phyloP scores from a whole-genome alignment of 106 monocot species.

The Phalaenopsis equestris region DNA sequence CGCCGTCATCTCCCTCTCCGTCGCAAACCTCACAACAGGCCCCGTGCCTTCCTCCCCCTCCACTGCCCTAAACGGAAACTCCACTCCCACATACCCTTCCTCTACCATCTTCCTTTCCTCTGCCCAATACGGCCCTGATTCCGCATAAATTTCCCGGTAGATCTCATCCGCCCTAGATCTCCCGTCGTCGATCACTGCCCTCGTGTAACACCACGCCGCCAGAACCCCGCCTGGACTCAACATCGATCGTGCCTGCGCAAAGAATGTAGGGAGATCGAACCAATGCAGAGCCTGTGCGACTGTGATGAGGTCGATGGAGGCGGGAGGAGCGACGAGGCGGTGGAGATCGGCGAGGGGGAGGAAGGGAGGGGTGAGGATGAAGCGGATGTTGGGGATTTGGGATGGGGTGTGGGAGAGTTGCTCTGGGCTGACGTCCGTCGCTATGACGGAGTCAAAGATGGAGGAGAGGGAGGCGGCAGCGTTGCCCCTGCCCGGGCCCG shows the following conservation, averaged over 20 bases:
- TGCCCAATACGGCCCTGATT: conserved; percentile 46
- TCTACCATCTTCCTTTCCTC: conserved; percentile 29
- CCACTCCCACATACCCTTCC: conserved; percentile 33
- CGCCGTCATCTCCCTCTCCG: conserved; percentile 37
- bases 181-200: conserved; percentile 18
- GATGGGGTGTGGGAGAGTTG: conserved; percentile 42
- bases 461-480: conserved; percentile 28
- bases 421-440: conserved; percentile 54
- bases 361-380: conserved; percentile 35
- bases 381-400: conserved; percentile 47
- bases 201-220: conserved; percentile 75
- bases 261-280: conserved; percentile 68
- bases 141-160: conserved; percentile 22
- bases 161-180: conserved; percentile 31
- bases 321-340: conserved; percentile 20
- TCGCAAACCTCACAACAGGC: conserved; percentile 44
- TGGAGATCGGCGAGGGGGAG: conserved; percentile 22
- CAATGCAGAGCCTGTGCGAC: conserved; percentile 87
- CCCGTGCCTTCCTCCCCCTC: conserved; percentile 53
- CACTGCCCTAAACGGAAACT: conserved; percentile 66
- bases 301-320: conserved; percentile 64
- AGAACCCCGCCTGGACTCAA: conserved; percentile 36
- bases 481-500: conserved; percentile 82
- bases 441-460: conserved; percentile 49
- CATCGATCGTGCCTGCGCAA: conserved; percentile 24